Percentiles rank a stretch among this genome's conserved stretches.
These are phyloP conservation scores for Pseudogymnoascus sp. DNA, from an alignment of 2,329 filamentous ascomycete species.

Conservation along the genomic window DNA sequence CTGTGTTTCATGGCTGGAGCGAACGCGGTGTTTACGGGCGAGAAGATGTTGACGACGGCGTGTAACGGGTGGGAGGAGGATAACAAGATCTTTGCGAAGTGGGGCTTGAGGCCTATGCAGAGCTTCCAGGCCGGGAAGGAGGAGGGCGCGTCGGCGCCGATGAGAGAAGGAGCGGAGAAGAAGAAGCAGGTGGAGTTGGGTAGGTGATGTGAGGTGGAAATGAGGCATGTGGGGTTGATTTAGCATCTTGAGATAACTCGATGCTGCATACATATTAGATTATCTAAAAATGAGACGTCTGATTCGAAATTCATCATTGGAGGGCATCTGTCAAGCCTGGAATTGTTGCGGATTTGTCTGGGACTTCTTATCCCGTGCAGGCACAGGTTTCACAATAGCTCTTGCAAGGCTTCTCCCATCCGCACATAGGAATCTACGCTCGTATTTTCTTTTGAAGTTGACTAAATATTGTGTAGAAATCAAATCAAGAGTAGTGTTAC, in stretches of 20 bases:
- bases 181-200: background rate
- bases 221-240: background rate
- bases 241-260: background rate
- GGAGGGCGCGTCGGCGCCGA: slow-evolving; percentile 18
- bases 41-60: slow-evolving; percentile 92
- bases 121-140: slow-evolving; percentile 27
- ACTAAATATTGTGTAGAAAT: background rate
- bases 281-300: background rate
- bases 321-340: background rate
- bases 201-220: background rate
- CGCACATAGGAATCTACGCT: background rate
- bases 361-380: background rate
- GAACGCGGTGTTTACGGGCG: slow-evolving; percentile 90
- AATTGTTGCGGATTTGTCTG: background rate
- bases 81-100: slow-evolving; percentile 71
- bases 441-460: background rate
- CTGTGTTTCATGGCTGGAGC: slow-evolving; percentile 86
- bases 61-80: slow-evolving; percentile 91
- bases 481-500: background rate
- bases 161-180: slow-evolving; percentile 10
- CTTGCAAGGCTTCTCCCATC: background rate
- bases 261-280: background rate
- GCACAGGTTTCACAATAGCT: background rate
- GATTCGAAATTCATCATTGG: background rate
- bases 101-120: slow-evolving; percentile 75